Percentiles rank a stretch among this genome's conserved stretches.
Evolutionary conservation across 2,329 filamentous ascomycete species (phyloP).

Genomic region (Fusarium torulosum): DNA sequence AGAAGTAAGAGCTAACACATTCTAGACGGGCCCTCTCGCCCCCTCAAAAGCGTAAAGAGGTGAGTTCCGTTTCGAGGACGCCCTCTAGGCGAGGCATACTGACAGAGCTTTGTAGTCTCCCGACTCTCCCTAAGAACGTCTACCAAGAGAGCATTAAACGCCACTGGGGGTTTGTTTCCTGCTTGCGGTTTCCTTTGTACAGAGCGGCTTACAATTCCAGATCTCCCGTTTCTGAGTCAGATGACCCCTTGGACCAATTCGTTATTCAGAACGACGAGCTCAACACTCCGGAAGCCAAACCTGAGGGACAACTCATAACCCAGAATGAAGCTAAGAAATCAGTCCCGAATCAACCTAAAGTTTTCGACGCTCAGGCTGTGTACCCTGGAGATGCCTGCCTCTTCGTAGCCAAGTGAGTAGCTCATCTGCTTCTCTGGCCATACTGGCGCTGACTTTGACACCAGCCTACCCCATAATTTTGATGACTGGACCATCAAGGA

Average conservation of each 20-base stretch:
- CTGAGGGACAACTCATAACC: background rate
- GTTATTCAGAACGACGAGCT: background rate
- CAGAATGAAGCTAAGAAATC: background rate
- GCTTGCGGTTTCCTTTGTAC: background rate
- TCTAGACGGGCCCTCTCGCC: background rate
- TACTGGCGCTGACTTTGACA: conserved; percentile 1
- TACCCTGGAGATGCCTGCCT: conserved; percentile 70
- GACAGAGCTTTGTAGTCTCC: conserved; percentile 18
- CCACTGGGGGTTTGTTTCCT: conserved; percentile 6
- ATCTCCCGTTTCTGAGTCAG: background rate
- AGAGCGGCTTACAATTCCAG: conserved; percentile 11
- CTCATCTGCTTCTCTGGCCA: background rate
- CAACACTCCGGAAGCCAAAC: background rate
- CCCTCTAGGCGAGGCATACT: background rate
- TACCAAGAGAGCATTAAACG: background rate
- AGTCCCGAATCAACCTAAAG: background rate
- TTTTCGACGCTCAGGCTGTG: conserved; percentile 63
- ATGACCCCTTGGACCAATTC: background rate
- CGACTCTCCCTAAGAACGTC: background rate
- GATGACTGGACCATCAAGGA: conserved; percentile 65
- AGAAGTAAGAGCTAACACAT: background rate
- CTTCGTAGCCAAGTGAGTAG: conserved; percentile 74
- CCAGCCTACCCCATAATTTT: conserved; percentile 64
- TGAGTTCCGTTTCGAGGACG: background rate
- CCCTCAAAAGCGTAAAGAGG: conserved; percentile 25